Conservation (phyloP, 1,284 basidiomycete genomes). For the Inonotus hispidus region DNA sequence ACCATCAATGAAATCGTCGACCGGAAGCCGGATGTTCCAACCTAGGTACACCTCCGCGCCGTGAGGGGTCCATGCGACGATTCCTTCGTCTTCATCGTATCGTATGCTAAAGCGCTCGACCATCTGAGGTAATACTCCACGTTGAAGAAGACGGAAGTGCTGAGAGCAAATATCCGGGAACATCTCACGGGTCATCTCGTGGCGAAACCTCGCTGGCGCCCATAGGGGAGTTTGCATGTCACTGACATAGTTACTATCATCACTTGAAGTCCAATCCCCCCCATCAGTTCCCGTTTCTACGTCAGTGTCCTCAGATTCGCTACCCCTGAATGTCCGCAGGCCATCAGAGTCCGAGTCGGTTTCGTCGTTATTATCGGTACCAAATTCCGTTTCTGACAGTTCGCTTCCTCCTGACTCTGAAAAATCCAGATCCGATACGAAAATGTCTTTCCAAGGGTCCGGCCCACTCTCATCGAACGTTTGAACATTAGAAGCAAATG, state of each 20-base stretch:
- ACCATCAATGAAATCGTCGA: conserved; percentile 43
- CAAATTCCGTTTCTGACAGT: conserved; percentile 27
- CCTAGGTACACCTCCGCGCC: conserved; percentile 49
- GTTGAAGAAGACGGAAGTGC: conserved; percentile 46
- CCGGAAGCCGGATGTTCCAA: conserved; percentile 53
- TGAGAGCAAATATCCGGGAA: conserved; percentile 31
- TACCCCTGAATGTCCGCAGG: conserved; percentile 6
- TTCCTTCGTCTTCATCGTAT: conserved; percentile 47
- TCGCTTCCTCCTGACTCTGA: conserved; percentile 28
- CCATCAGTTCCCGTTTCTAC: conserved; percentile 23
- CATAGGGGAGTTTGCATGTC: conserved; percentile 4
- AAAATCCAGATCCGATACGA: conserved; percentile 41
- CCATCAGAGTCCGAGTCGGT: conserved; percentile 27
- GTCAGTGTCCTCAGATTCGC: conserved; percentile 26
- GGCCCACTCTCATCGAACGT: conserved; percentile 31
- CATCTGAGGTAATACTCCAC: conserved; percentile 57
- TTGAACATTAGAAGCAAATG: conserved; percentile 31
- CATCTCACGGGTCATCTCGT: conserved; percentile 33
- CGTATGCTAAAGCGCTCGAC: conserved; percentile 47
- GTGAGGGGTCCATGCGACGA: conserved; percentile 36
- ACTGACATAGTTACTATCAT: background rate
- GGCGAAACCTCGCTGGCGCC: conserved; percentile 10
- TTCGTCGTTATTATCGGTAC: conserved; percentile 25
- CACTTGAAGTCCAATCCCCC: background rate
- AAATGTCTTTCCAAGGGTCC: conserved; percentile 67